Evolutionary conservation across 257 asterid genomes (phyloP).

Genomic region (Lycium barbarum): DNA sequence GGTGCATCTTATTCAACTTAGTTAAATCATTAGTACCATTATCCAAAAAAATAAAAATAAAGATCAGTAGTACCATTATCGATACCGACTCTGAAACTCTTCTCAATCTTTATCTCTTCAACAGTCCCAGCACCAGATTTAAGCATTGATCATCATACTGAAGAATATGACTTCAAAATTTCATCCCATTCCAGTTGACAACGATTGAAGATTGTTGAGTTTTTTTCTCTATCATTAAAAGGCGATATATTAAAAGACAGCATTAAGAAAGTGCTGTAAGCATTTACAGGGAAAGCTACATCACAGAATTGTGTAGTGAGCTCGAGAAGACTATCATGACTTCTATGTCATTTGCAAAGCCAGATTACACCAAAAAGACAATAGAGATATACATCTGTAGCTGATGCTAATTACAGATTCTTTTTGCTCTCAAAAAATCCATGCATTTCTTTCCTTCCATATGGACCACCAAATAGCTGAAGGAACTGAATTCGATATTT

Average conservation of each 20-base stretch:
- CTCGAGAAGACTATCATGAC: neutral
- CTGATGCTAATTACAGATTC: too few species aligned
- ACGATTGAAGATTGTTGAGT: neutral
- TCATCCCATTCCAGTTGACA: neutral
- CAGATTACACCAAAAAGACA: neutral
- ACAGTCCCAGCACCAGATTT: conserved; percentile 1
- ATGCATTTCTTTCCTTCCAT: neutral
- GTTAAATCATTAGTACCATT: neutral
- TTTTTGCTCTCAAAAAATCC: too few species aligned
- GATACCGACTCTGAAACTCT: neutral
- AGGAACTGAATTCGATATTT: neutral
- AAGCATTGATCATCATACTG: conserved; percentile 9
- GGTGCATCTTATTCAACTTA: neutral
- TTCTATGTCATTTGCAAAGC: neutral
- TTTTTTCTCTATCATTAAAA: neutral
- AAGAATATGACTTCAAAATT: neutral
- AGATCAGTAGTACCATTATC: neutral
- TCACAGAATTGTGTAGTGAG: neutral
- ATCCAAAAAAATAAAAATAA: neutral
- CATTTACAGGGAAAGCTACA: neutral
- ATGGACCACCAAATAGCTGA: conserved; percentile 19
- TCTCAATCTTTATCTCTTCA: conserved; percentile 8
- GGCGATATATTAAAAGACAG: neutral
- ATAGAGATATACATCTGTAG: neutral
- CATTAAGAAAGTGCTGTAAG: neutral